phyloP scores from a whole-genome alignment of 257 asterid species.

The Nicotiana attenuata region DNA sequence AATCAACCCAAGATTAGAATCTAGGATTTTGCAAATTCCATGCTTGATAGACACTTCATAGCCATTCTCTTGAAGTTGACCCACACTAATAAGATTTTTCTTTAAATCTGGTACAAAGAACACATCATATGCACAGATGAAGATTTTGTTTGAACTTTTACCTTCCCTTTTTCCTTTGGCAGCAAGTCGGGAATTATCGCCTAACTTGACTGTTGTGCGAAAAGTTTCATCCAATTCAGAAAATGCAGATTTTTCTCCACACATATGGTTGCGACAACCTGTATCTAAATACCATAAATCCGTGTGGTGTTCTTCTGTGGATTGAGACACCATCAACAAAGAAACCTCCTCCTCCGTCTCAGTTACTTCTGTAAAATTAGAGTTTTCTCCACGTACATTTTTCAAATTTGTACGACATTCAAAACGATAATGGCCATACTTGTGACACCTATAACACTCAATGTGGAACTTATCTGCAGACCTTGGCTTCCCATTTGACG shows the following conservation, averaged over 20 bases:
- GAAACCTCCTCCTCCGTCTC: neutral
- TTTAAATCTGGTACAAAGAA: constrained; percentile 9
- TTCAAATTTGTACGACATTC: constrained; percentile 7
- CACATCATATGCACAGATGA: neutral
- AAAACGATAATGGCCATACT: neutral
- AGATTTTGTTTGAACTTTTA: neutral
- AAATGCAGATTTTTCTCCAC: neutral
- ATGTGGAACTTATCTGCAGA: neutral
- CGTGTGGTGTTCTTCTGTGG: neutral
- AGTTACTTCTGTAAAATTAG: constrained; percentile 9
- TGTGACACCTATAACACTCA: constrained; percentile 15
- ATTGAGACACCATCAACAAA: constrained; percentile 6
- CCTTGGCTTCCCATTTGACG: neutral
- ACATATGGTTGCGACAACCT: constrained; percentile 9
- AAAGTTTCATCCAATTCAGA: neutral
- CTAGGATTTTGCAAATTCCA: neutral
- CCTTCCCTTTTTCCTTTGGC: neutral
- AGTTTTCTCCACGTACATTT: neutral
- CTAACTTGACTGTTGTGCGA: constrained; percentile 3
- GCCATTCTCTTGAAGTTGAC: constrained; percentile 14
- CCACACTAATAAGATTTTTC: constrained; percentile 13
- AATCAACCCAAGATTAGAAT: neutral
- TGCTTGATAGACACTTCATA: neutral
- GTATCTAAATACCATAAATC: constrained; percentile 17
- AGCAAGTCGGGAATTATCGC: neutral